Evolutionary conservation across 2,329 filamentous ascomycete species (phyloP).

Genomic region (Clarireedia hainanense): DNA sequence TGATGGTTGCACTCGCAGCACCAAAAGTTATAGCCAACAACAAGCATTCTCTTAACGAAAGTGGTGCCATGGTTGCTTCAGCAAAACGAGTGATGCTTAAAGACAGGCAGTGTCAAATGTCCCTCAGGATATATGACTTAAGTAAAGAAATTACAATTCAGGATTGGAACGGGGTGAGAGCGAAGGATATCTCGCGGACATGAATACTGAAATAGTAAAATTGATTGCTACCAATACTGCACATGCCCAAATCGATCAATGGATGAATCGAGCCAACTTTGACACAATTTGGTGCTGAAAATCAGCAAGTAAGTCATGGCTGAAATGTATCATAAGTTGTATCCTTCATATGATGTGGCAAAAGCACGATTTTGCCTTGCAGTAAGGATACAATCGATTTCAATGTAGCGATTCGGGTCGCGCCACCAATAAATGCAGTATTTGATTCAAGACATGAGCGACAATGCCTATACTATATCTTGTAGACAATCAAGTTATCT

Average conservation of each 20-base stretch:
- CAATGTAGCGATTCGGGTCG: no score
- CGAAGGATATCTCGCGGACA: neutral
- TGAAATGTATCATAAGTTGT: neutral
- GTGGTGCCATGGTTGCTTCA: conserved; percentile 8
- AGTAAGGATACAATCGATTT: no score
- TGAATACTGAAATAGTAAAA: conserved; percentile 8
- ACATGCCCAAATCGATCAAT: neutral
- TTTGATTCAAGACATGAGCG: no score
- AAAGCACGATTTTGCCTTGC: neutral
- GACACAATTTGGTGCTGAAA: neutral
- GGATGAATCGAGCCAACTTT: neutral
- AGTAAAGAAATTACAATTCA: neutral
- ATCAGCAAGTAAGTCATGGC: neutral
- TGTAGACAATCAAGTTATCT: no score
- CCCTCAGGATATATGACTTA: neutral
- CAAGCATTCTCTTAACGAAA: conserved; percentile 3
- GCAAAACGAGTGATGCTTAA: conserved; percentile 8
- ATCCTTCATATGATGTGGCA: neutral
- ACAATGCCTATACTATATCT: no score
- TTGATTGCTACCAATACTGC: no score
- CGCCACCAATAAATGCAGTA: neutral
- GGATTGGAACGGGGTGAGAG: neutral
- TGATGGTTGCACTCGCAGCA: conserved; percentile 8
- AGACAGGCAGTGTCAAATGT: neutral
- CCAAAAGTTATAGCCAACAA: conserved; percentile 4